phyloP scores from a whole-genome alignment of 371 early-diverging fungal species.

The Zychaea mexicana region DNA sequence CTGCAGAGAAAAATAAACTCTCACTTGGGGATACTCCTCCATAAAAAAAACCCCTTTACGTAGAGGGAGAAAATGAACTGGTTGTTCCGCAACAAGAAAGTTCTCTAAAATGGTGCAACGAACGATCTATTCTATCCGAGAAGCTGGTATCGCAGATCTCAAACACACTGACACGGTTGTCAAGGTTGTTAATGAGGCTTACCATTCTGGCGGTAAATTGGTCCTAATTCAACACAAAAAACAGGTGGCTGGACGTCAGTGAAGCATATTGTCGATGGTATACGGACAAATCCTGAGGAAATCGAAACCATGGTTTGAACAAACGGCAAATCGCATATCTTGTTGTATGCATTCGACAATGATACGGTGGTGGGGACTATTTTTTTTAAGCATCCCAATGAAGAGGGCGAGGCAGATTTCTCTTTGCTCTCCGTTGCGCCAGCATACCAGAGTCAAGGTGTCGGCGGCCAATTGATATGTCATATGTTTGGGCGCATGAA shows the following conservation, averaged over 20 bases:
- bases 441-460: slow-evolving; percentile 51
- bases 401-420: slow-evolving; percentile 32
- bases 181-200: slow-evolving; percentile 19
- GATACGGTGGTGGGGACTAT: slow-evolving; percentile 40
- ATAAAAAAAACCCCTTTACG: too few relatives aligned
- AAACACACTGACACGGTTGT: slow-evolving; percentile 12
- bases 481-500: slow-evolving; percentile 42
- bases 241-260: slow-evolving; percentile 50
- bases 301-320: slow-evolving; percentile 20
- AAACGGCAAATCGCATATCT: slow-evolving; percentile 28
- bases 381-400: slow-evolving; percentile 29
- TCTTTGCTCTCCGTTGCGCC: slow-evolving; percentile 57
- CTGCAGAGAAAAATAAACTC: too few relatives aligned
- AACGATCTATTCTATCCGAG: neutral
- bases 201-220: slow-evolving; percentile 14
- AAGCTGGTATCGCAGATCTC: slow-evolving; percentile 15
- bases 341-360: slow-evolving; percentile 24
- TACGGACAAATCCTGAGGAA: slow-evolving; percentile 29
- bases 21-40: too few relatives aligned
- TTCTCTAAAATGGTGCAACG: neutral
- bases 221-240: neutral
- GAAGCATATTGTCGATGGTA: slow-evolving; percentile 34
- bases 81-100: too few relatives aligned
- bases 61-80: too few relatives aligned
- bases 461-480: slow-evolving; percentile 55